Conservation (phyloP, 2,329 filamentous ascomycete genomes). For the Xylariaceae sp. region DNA sequence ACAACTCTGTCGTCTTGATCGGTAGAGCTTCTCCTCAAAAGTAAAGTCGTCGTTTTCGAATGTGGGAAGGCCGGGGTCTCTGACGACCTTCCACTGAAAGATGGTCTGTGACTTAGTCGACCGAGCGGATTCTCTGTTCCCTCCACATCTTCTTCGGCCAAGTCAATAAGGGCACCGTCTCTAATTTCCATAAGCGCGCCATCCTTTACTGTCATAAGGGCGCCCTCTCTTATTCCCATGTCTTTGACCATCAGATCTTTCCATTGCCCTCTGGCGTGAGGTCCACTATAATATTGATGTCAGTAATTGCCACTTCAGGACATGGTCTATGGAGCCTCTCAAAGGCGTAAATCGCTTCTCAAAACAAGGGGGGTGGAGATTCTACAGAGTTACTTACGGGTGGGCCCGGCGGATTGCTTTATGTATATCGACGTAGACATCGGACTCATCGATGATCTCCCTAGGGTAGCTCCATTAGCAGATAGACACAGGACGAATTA, state of each 20-base stretch:
- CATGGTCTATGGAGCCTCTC: background rate
- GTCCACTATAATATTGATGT: conserved; percentile 45
- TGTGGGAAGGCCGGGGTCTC: conserved; percentile 40
- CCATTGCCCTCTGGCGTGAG: conserved; percentile 59
- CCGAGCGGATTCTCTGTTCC: conserved; percentile 18
- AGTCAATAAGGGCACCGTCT: conserved; percentile 40
- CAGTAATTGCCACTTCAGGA: background rate
- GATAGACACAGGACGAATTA: conserved; percentile 5
- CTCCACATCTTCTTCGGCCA: conserved; percentile 33
- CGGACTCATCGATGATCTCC: conserved; percentile 98
- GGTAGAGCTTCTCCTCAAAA: conserved; percentile 55
- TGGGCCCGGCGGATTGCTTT: conserved; percentile 90
- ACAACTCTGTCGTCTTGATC: conserved; percentile 50
- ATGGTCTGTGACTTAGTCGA: conserved; percentile 33
- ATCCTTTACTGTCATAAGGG: conserved; percentile 36
- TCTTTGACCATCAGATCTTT: conserved; percentile 36
- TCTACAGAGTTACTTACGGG: conserved; percentile 39
- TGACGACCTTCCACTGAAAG: conserved; percentile 37
- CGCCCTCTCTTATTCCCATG: conserved; percentile 28
- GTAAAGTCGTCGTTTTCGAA: conserved; percentile 52
- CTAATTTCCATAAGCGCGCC: conserved; percentile 34
- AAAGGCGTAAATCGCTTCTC: background rate
- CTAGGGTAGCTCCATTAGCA: conserved; percentile 31
- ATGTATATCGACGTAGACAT: conserved; percentile 97
- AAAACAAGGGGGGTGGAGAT: background rate